Percentiles rank a stretch among this genome's conserved stretches.
These are phyloP conservation scores for Vitis riparia DNA, from an alignment of 164 flowering plant genomes.

Conservation along the genomic window DNA sequence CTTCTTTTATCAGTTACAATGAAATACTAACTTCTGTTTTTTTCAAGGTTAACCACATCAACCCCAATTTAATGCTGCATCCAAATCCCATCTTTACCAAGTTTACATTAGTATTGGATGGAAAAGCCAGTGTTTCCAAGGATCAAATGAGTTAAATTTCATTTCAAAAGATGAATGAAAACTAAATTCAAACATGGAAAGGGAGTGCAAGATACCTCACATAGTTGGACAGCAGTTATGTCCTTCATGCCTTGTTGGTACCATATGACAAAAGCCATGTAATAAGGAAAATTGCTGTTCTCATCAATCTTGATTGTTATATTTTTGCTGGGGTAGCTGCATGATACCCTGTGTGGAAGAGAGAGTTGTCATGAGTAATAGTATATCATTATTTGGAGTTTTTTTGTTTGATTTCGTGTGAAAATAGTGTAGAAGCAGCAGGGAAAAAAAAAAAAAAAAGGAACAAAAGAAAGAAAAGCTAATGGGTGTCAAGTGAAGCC, in stretches of 20 bases:
- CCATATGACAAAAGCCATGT: constrained; percentile 72
- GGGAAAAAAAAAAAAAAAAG: no score
- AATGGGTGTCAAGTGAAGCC: no score
- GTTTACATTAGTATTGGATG: not conserved
- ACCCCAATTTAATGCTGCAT: no score
- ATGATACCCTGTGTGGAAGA: constrained; percentile 58
- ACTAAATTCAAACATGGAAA: not conserved
- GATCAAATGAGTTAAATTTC: not conserved
- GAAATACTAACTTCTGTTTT: no score
- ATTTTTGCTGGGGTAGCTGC: constrained; percentile 76
- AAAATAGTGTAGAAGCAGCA: no score
- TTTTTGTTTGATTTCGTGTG: no score
- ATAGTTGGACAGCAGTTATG: constrained; percentile 78
- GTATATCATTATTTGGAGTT: no score
- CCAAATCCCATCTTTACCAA: no score
- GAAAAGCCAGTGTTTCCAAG: not conserved
- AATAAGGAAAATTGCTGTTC: constrained; percentile 65
- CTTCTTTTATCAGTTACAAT: no score
- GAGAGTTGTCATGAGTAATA: not conserved
- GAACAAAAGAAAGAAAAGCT: no score
- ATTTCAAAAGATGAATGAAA: not conserved
- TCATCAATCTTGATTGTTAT: constrained; percentile 75
- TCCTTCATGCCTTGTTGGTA: constrained; percentile 78
- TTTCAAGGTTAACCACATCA: no score
- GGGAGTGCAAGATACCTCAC: constrained; percentile 51